A percentile compares a stretch with the other conserved stretches of the same genome.
phyloP scores from a whole-genome alignment of 345 rosid species.

The Mangifera indica region DNA sequence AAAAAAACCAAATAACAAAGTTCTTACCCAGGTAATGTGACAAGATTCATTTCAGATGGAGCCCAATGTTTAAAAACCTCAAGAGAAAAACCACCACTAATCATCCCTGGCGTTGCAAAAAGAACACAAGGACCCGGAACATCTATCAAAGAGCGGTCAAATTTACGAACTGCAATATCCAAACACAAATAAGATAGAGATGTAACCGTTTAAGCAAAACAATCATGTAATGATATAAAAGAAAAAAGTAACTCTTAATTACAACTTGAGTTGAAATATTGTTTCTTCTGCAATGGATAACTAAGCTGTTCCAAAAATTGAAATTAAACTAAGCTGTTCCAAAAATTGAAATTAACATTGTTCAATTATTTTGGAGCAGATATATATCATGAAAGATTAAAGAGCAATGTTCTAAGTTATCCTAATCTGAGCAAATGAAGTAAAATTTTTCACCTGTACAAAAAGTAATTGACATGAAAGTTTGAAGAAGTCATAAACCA shows the following conservation, averaged over 20 bases:
- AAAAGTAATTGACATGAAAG: not conserved
- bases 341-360: not conserved
- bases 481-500: not conserved
- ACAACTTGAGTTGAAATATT: not conserved
- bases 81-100: slow-evolving; percentile 89
- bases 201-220: not conserved
- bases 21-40: slow-evolving; percentile 87
- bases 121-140: slow-evolving; percentile 97
- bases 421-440: not conserved
- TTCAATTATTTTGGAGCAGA: not conserved
- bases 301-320: not conserved
- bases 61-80: slow-evolving; percentile 98
- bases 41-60: slow-evolving; percentile 74
- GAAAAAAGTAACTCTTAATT: not conserved
- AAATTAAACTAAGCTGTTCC: not conserved
- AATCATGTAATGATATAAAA: too few relatives aligned
- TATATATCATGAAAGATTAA: not conserved
- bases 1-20: slow-evolving; percentile 7
- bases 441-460: not conserved
- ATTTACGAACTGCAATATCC: slow-evolving; percentile 57
- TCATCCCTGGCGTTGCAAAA: slow-evolving; percentile 98
- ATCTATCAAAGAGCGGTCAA: slow-evolving; percentile 78
- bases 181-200: slow-evolving; percentile 11
- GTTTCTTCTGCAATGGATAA: not conserved
- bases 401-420: not conserved